Evolutionary conservation across 2,329 filamentous ascomycete species (phyloP).

Genomic region (Leptographium galeiforme): DNA sequence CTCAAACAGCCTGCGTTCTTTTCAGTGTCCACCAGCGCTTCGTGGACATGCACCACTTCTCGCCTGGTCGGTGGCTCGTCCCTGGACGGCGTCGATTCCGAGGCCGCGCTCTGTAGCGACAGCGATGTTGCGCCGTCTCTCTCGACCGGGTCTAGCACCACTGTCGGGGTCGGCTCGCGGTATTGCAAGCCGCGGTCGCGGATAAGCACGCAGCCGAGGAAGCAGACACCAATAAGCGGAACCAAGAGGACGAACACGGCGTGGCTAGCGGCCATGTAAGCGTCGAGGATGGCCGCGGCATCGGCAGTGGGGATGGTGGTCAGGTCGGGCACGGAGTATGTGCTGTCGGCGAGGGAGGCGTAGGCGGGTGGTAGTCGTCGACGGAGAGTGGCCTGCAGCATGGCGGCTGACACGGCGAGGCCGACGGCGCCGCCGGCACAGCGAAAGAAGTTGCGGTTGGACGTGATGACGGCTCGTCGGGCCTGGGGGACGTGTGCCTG

Average conservation of each 20-base stretch:
- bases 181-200: conserved; percentile 31
- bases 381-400: conserved; percentile 17
- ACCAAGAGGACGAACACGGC: conserved; percentile 43
- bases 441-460: conserved; percentile 24
- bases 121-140: background rate
- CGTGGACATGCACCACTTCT: background rate
- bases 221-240: conserved; percentile 36
- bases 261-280: conserved; percentile 30
- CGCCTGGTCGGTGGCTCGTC: background rate
- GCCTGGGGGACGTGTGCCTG: conserved; percentile 22
- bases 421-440: conserved; percentile 23
- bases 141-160: background rate
- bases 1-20: background rate
- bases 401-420: conserved; percentile 17
- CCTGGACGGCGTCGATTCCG: background rate
- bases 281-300: conserved; percentile 12
- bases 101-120: background rate
- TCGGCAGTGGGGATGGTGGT: conserved; percentile 1
- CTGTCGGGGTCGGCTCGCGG: background rate
- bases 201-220: conserved; percentile 37
- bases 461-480: conserved; percentile 24
- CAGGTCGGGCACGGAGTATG: conserved; percentile 16
- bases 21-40: background rate
- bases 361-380: conserved; percentile 7
- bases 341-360: conserved; percentile 14